Evolutionary conservation across 345 rosid genomes (phyloP), one percentile per base, ranked within the genome.

Genomic region (Dovyalis caffra): DNA sequence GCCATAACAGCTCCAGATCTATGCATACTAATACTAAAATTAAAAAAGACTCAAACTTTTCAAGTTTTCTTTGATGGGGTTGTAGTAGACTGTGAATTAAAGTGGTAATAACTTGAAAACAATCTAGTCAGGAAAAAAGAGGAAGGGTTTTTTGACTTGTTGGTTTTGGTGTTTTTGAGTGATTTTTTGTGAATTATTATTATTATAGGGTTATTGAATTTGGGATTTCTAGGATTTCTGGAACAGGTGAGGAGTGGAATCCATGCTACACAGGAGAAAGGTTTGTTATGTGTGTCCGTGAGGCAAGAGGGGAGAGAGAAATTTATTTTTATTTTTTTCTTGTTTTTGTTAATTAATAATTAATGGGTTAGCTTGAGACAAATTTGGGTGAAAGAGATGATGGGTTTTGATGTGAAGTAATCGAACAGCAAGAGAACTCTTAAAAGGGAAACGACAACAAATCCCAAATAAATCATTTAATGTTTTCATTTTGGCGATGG

Each of bases 1-100:
- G 99, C 99, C 99, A 95, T 95, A 69, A 88, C 75, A 74, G 87
- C 90, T 47, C 98, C 97, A 81, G 99, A 92, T 92, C 97, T 93
- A 80, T 91, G 97, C 99, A 92, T 95, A 80, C 64, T 85, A 74
- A 37, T 58, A 78, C 65, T 49, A 49, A 23, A 73, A 53, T 26
- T 26, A 25, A 58, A 28, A 63, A 57, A 45, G n/a, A 29, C 3
- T 60, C 69, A n/a, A 49, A 74, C 34, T 29, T 43, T 2, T 71
- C 28, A 34, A n/a, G 29, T 21, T 66, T 33, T 67, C n/a, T 62
- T 18, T 33, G 71, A 47, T 51, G 66, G 20, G 21, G 15, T 26
- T 40, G 28, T 8, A 60, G 66, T 21, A n/a, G 15, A 56, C 38
- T 57, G n/a, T n/a, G 15, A 33, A 29, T 40, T 25, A 26, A 35